phyloP scores from a whole-genome alignment of 2,329 filamentous ascomycete species.

The Emmonsiellopsis sp. region DNA sequence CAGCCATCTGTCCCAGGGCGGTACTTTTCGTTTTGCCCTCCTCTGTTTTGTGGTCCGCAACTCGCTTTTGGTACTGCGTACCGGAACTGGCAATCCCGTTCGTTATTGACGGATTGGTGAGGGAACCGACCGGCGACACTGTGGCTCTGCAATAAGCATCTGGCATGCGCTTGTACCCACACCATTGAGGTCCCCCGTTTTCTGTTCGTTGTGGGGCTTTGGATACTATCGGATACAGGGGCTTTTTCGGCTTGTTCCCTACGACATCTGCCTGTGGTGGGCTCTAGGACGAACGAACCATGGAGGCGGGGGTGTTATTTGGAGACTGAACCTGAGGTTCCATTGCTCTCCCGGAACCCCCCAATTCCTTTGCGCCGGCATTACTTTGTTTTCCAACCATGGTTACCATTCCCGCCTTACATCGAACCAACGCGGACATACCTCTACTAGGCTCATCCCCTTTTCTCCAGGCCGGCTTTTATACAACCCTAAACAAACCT shows the following conservation, averaged over 20 bases:
- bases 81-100: slow-evolving; percentile 26
- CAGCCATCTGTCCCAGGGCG: slow-evolving; percentile 6
- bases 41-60: slow-evolving; percentile 31
- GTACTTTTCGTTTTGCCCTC: slow-evolving; percentile 14
- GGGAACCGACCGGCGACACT: slow-evolving; percentile 9
- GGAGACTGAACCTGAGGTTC: neutral
- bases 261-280: slow-evolving; percentile 21
- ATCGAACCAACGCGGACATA: slow-evolving; percentile 10
- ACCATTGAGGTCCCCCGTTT: slow-evolving; percentile 8
- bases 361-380: no score
- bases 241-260: neutral
- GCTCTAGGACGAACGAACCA: slow-evolving; percentile 4
- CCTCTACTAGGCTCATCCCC: slow-evolving; percentile 45
- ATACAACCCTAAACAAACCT: slow-evolving; percentile 5
- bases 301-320: neutral
- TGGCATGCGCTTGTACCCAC: slow-evolving; percentile 25
- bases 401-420: slow-evolving; percentile 8
- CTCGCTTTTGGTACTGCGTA: slow-evolving; percentile 29
- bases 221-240: neutral
- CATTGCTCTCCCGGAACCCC: neutral
- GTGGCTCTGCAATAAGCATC: slow-evolving; percentile 21
- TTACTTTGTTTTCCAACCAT: no score
- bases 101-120: slow-evolving; percentile 9
- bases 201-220: slow-evolving; percentile 4
- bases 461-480: slow-evolving; percentile 43